phyloP scores from a whole-genome alignment of 768 basidiomycete genomes.

The Rhizopogon vesiculosus region DNA sequence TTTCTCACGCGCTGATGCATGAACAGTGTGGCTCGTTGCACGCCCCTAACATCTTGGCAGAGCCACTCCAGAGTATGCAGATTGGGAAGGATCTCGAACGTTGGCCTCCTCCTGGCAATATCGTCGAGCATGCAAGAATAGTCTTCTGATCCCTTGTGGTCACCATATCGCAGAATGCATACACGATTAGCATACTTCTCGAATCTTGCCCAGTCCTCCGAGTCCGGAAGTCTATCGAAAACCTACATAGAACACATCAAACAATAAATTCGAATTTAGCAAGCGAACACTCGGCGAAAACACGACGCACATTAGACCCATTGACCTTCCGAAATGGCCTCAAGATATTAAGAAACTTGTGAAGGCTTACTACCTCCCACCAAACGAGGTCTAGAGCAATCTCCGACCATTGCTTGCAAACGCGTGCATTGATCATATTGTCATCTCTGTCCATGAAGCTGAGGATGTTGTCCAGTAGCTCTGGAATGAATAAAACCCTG shows the following conservation, averaged over 20 bases:
- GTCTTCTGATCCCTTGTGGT: conserved; percentile 6
- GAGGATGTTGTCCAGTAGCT: conserved; percentile 57
- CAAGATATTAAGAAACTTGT: conserved; percentile 43
- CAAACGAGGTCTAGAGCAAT: conserved; percentile 55
- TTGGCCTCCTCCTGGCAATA: conserved; percentile 50
- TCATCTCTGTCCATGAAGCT: conserved; percentile 35
- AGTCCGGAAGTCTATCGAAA: conserved; percentile 37
- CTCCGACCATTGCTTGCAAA: conserved; percentile 58
- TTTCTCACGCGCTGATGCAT: conserved; percentile 50
- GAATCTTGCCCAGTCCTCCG: conserved; percentile 52
- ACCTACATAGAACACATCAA: conserved; percentile 20
- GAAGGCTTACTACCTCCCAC: conserved; percentile 45
- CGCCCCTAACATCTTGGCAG: conserved; percentile 11
- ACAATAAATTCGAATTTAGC: background rate
- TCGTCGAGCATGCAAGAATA: conserved; percentile 35
- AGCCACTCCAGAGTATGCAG: conserved; percentile 48
- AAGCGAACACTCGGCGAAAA: background rate
- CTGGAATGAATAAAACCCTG: conserved; percentile 48
- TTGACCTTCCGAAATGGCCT: conserved; percentile 33
- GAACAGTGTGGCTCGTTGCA: conserved; percentile 46
- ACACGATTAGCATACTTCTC: conserved; percentile 48
- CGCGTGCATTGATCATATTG: conserved; percentile 42
- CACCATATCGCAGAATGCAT: conserved; percentile 27
- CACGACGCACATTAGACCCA: conserved; percentile 23
- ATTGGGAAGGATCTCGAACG: conserved; percentile 50